phyloP scores from a whole-genome alignment of 2,329 filamentous ascomycete genomes.

The Coleophoma cylindrospora region DNA sequence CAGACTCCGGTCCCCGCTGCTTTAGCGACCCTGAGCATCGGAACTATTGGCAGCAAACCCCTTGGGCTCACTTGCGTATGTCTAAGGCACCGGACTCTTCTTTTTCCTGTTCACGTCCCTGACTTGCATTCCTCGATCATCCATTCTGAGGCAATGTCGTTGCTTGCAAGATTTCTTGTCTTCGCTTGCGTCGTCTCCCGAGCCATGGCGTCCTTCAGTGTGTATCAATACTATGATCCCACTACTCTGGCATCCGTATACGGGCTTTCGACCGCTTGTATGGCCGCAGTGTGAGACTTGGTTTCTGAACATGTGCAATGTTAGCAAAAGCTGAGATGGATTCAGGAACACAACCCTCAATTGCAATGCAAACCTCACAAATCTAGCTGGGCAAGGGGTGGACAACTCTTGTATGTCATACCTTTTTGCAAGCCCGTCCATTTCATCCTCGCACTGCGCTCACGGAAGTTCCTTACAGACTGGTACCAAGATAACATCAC shows the following conservation, averaged over 20 bases:
- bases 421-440: too few species aligned
- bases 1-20: too few species aligned
- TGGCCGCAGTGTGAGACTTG: not conserved
- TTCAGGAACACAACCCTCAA: not conserved
- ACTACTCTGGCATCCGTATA: not conserved
- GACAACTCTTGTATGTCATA: not conserved
- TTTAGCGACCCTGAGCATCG: too few species aligned
- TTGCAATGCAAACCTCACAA: not conserved
- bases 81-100: too few species aligned
- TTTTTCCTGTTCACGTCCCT: too few species aligned
- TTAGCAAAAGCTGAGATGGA: not conserved
- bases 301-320: not conserved
- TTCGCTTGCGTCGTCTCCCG: too few species aligned
- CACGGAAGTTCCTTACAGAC: not conserved
- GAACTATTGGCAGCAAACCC: too few species aligned
- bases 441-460: not conserved
- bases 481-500: slow-evolving; percentile 6
- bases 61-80: too few species aligned
- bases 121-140: too few species aligned
- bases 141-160: too few species aligned
- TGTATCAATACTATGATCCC: not conserved
- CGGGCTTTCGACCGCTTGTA: not conserved
- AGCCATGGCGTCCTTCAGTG: not conserved
- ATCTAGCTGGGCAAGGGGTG: not conserved
- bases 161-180: too few species aligned